Conservation (phyloP, 768 basidiomycete species). For the Mycena amicta region DNA sequence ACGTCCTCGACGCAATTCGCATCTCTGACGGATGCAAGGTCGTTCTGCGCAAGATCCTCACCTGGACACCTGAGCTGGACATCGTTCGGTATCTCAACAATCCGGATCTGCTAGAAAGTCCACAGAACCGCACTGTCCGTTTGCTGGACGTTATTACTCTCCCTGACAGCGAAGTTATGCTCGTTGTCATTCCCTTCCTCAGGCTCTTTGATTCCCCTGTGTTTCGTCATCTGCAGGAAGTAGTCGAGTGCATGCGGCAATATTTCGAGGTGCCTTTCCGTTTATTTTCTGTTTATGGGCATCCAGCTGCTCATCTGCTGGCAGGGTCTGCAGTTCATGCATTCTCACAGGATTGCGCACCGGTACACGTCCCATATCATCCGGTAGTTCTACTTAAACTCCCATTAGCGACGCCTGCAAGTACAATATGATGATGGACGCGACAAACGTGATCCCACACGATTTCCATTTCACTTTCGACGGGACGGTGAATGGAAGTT, state of each 20-base stretch:
- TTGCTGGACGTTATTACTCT: constrained; percentile 26
- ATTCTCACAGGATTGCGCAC: constrained; percentile 25
- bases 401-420: constrained; percentile 24
- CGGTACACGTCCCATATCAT: constrained; percentile 13
- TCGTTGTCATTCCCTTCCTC: constrained; percentile 28
- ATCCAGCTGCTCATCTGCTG: neutral
- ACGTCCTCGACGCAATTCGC: constrained; percentile 21
- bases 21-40: constrained; percentile 22
- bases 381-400: neutral
- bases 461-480: constrained; percentile 13
- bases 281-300: neutral
- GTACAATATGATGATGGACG: constrained; percentile 22
- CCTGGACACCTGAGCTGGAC: constrained; percentile 10
- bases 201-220: constrained; percentile 17
- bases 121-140: constrained; percentile 28
- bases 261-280: constrained; percentile 21
- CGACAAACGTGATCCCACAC: constrained; percentile 11
- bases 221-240: constrained; percentile 27
- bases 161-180: constrained; percentile 13
- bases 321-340: constrained; percentile 27
- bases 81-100: constrained; percentile 20
- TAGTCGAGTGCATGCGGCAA: constrained; percentile 25
- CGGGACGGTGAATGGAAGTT: neutral
- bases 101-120: constrained; percentile 8
- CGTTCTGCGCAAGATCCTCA: constrained; percentile 18